Evolutionary conservation across 495 filamentous ascomycete genomes (phyloP).

Genomic region (Pyrenula aspistea): DNA sequence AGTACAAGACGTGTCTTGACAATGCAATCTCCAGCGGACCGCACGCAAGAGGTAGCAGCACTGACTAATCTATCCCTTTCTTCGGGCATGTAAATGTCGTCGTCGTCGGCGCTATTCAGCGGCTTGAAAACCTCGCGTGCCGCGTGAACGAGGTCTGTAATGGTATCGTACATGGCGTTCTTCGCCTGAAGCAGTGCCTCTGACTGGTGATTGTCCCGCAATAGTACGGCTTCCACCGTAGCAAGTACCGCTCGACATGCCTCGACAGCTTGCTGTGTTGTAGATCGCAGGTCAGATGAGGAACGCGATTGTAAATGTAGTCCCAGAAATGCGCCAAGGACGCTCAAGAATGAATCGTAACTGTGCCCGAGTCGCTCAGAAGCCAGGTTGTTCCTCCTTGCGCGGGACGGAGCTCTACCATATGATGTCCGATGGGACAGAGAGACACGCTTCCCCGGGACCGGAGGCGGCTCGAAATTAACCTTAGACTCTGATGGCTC

Average conservation of each 20-base stretch:
- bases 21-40: conserved; percentile 81
- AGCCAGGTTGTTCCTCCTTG: conserved; percentile 39
- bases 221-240: conserved; percentile 73
- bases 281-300: conserved; percentile 64
- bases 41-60: conserved; percentile 82
- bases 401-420: conserved; percentile 28
- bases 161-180: conserved; percentile 65
- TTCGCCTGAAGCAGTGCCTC: conserved; percentile 55
- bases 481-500: neutral
- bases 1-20: conserved; percentile 75
- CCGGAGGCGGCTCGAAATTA: neutral
- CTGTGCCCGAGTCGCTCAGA: conserved; percentile 57
- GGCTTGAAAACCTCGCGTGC: conserved; percentile 65
- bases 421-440: conserved; percentile 46
- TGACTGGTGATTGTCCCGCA: conserved; percentile 56
- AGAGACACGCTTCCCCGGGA: conserved; percentile 32
- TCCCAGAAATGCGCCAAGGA: conserved; percentile 84
- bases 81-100: conserved; percentile 65
- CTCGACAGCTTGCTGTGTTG: conserved; percentile 65
- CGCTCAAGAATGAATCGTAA: conserved; percentile 80
- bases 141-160: conserved; percentile 66
- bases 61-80: conserved; percentile 66
- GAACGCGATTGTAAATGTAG: conserved; percentile 83
- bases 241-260: conserved; percentile 67
- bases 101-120: conserved; percentile 48